A percentile compares a stretch with the other conserved stretches of the same genome.
phyloP scores from a whole-genome alignment of 371 early-diverging fungal genomes.

The Apophysomyces sp. region DNA sequence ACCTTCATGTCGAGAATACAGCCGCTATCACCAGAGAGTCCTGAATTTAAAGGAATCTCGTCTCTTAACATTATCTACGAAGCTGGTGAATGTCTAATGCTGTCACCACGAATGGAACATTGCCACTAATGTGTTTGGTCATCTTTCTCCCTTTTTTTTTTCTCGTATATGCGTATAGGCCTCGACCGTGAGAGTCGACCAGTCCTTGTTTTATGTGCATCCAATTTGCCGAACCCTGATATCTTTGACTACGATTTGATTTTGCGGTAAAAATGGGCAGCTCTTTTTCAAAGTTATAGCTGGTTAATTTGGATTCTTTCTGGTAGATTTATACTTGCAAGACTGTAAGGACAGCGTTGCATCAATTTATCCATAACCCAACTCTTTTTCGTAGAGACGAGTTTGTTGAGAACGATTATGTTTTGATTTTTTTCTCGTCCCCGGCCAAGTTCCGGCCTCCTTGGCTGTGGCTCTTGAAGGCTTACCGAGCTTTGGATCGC shows the following conservation, averaged over 20 bases:
- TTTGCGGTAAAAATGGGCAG: conserved; percentile 52
- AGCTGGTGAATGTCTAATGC: conserved; percentile 32
- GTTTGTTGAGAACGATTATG: conserved; percentile 87
- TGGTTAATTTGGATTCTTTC: background rate
- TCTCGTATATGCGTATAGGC: conserved; percentile 57
- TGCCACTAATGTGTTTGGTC: background rate
- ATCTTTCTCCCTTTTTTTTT: background rate
- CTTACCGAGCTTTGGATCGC: conserved; percentile 76
- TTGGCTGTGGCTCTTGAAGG: conserved; percentile 84
- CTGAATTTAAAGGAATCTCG: conserved; percentile 48
- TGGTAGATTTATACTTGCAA: conserved; percentile 36
- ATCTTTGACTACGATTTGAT: conserved; percentile 79
- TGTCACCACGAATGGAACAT: background rate
- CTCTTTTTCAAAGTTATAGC: background rate
- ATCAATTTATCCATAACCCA: background rate
- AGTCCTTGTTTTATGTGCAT: conserved; percentile 78
- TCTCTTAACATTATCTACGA: conserved; percentile 48
- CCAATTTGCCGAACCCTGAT: conserved; percentile 77
- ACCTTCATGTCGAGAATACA: conserved; percentile 26
- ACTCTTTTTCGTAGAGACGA: conserved; percentile 43
- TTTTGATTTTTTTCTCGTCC: conserved; percentile 82
- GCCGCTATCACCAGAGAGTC: conserved; percentile 30
- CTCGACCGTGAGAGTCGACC: conserved; percentile 83
- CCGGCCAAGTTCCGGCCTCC: conserved; percentile 77
- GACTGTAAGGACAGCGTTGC: conserved; percentile 29